Conservation (phyloP, 2,329 filamentous ascomycete genomes). For the Shiraia sp. region DNA sequence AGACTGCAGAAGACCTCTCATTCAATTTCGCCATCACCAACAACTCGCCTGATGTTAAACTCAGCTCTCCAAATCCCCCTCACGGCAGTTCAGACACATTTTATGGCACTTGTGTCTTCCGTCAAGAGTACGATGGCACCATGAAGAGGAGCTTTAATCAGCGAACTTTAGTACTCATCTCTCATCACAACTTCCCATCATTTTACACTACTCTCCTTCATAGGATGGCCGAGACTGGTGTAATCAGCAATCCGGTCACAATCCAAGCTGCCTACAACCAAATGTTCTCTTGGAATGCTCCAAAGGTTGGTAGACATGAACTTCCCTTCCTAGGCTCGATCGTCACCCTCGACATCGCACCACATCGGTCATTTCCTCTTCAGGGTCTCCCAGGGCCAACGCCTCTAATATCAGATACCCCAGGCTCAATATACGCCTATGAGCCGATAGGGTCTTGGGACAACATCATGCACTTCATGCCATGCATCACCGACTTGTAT, state of each 20-base stretch:
- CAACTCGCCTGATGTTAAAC: slow-evolving; percentile 61
- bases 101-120: slow-evolving; percentile 45
- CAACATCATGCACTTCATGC: slow-evolving; percentile 44
- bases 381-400: slow-evolving; percentile 42
- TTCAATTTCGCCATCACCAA: slow-evolving; percentile 49
- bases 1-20: slow-evolving; percentile 43
- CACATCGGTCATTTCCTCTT: slow-evolving; percentile 46
- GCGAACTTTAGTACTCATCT: slow-evolving; percentile 45
- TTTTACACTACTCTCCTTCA: slow-evolving; percentile 43
- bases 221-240: slow-evolving; percentile 41
- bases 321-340: slow-evolving; percentile 46
- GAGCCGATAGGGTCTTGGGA: slow-evolving; percentile 47
- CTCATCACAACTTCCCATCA: slow-evolving; percentile 45
- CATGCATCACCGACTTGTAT: slow-evolving; percentile 47
- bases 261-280: slow-evolving; percentile 44
- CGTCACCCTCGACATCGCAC: slow-evolving; percentile 45
- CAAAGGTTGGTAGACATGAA: slow-evolving; percentile 42
- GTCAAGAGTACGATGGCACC: slow-evolving; percentile 46
- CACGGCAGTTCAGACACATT: slow-evolving; percentile 44
- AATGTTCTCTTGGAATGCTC: slow-evolving; percentile 44
- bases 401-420: slow-evolving; percentile 35
- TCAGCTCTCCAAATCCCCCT: slow-evolving; percentile 44
- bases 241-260: slow-evolving; percentile 45
- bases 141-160: slow-evolving; percentile 51
- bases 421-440: slow-evolving; percentile 45